Evolutionary conservation across 2,329 filamentous ascomycete species (phyloP).

Genomic region (Epichloe sibirici): DNA sequence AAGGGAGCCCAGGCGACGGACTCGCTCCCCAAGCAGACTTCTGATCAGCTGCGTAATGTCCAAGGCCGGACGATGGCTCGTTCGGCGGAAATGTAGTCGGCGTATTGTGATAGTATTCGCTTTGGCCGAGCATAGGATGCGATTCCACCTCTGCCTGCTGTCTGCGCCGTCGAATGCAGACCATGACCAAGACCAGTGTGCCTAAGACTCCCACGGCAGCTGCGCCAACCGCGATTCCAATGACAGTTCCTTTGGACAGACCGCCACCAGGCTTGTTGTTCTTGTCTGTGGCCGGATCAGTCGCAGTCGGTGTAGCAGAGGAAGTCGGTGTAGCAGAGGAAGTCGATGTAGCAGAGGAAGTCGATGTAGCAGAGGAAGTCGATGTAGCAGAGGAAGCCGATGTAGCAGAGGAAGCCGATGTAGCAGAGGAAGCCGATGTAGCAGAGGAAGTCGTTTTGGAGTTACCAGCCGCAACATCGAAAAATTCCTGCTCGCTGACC

Average conservation of each 20-base stretch:
- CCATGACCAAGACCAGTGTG: slow-evolving; percentile 14
- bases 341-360: not conserved
- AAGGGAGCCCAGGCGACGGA: not conserved
- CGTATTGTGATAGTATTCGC: slow-evolving; percentile 8
- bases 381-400: not conserved
- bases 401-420: not conserved
- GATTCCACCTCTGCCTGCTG: slow-evolving; percentile 16
- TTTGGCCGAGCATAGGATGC: slow-evolving; percentile 18
- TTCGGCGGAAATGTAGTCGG: slow-evolving; percentile 11
- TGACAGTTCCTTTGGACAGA: slow-evolving; percentile 24
- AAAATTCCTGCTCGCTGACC: slow-evolving; percentile 29
- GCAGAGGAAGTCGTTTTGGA: slow-evolving; percentile 1
- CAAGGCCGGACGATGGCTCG: slow-evolving; percentile 12
- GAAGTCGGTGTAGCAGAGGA: slow-evolving; percentile 2
- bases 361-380: slow-evolving; percentile 22
- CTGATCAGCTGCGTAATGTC: slow-evolving; percentile 4
- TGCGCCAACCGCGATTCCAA: slow-evolving; percentile 29
- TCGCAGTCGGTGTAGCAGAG: not conserved
- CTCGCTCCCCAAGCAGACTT: slow-evolving; percentile 8
- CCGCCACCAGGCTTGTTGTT: slow-evolving; percentile 1
- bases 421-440: slow-evolving; percentile 1
- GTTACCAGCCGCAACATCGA: slow-evolving; percentile 13
- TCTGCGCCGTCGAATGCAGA: slow-evolving; percentile 17
- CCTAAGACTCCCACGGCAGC: slow-evolving; percentile 17
- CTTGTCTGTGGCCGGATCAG: not conserved